A percentile compares a stretch with the other conserved stretches of the same genome.
Conservation (phyloP, 108 stramenopile species). For the Nannochloropsis granulata region DNA sequence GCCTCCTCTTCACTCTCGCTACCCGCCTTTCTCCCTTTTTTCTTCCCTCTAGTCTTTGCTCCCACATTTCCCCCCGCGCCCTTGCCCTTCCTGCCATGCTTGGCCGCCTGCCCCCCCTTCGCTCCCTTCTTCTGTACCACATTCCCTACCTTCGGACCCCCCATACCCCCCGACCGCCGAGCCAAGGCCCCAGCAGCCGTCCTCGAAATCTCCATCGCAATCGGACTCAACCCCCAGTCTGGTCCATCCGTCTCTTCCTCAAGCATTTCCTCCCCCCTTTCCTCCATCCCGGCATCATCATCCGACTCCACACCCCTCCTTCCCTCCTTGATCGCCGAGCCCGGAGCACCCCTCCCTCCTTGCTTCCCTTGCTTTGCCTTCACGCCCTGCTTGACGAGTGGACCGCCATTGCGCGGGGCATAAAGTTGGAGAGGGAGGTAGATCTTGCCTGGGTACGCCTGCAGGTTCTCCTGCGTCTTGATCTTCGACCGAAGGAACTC, state of each 20-base stretch:
- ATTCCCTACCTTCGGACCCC: neutral
- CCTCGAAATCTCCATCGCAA: neutral
- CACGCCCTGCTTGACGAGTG: neutral
- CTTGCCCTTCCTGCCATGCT: too few species aligned
- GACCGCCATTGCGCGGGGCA: neutral
- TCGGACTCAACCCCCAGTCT: neutral
- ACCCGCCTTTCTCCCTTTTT: neutral
- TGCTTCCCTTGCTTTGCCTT: neutral
- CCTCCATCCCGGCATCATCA: neutral
- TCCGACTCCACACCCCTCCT: neutral
- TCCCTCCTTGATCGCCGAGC: too few species aligned
- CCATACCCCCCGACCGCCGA: neutral
- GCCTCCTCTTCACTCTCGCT: neutral
- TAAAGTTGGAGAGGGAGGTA: slow-evolving; percentile 6
- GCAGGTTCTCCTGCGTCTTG: slow-evolving; percentile 15
- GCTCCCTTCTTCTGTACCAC: neutral
- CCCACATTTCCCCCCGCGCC: neutral
- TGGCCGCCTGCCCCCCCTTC: neutral
- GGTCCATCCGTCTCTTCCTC: neutral
- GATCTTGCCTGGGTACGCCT: slow-evolving; percentile 17
- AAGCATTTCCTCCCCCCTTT: neutral
- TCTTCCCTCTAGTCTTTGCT: neutral
- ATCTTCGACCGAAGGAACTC: neutral
- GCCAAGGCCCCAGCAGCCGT: neutral
- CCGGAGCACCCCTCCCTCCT: too few species aligned